phyloP scores from a whole-genome alignment of 2,329 filamentous ascomycete species.

The Hymenoscyphus albidus region DNA sequence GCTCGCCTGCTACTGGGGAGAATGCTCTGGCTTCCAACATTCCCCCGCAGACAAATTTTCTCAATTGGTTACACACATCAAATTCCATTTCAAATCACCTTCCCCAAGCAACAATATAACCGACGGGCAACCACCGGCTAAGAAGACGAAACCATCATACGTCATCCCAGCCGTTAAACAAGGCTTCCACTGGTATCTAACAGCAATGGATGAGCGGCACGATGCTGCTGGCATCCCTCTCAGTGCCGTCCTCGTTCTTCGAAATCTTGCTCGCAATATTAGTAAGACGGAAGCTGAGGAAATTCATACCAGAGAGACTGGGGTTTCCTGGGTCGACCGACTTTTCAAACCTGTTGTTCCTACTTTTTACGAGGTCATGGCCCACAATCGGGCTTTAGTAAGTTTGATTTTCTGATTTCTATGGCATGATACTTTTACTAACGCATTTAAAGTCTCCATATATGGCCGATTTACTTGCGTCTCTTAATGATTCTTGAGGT shows the following conservation, averaged over 20 bases:
- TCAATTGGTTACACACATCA: constrained; percentile 34
- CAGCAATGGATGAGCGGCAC: constrained; percentile 49
- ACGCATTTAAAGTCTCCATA: constrained; percentile 15
- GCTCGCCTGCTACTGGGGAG: constrained; percentile 63
- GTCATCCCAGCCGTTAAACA: constrained; percentile 47
- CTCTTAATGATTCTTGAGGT: constrained; percentile 17
- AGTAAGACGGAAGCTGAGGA: constrained; percentile 58
- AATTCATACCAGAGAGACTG: constrained; percentile 47
- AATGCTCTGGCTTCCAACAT: constrained; percentile 55
- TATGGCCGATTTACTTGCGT: constrained; percentile 20
- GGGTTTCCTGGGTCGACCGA: constrained; percentile 61
- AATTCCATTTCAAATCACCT: constrained; percentile 31
- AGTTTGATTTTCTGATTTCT: constrained; percentile 22
- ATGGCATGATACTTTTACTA: not conserved
- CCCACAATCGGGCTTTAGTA: constrained; percentile 63
- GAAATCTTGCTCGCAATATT: constrained; percentile 70
- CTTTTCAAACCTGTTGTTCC: constrained; percentile 64
- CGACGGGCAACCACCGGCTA: constrained; percentile 22
- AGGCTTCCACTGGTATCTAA: constrained; percentile 53
- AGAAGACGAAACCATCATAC: constrained; percentile 32
- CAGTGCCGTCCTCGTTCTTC: constrained; percentile 70
- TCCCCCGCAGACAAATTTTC: constrained; percentile 34
- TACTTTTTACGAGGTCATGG: constrained; percentile 64
- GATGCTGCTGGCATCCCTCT: constrained; percentile 76
- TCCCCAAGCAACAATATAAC: constrained; percentile 12